A percentile compares a stretch with the other conserved stretches of the same genome.
phyloP scores from a whole-genome alignment of 2,329 filamentous ascomycete species.

The Venturia aucupariae region DNA sequence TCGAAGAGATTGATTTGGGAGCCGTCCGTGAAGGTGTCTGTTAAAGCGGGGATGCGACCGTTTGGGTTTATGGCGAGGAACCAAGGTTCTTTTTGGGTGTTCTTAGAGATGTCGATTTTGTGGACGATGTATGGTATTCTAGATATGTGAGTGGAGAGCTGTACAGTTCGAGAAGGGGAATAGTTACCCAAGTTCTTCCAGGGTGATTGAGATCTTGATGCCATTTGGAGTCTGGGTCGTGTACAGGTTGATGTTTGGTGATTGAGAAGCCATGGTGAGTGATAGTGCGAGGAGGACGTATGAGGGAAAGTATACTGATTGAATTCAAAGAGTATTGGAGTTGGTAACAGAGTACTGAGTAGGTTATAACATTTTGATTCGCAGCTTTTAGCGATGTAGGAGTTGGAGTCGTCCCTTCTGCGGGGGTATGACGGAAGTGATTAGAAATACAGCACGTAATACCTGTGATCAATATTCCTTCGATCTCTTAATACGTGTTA shows the following conservation, averaged over 20 bases:
- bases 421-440: constrained; percentile 3
- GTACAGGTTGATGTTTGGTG: constrained; percentile 68
- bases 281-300: neutral
- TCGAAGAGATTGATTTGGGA: constrained; percentile 48
- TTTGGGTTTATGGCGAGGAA: constrained; percentile 35
- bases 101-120: constrained; percentile 48
- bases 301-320: too few species aligned
- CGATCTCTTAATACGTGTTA: neutral
- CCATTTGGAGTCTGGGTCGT: constrained; percentile 51
- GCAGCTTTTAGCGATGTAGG: neutral
- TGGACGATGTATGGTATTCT: constrained; percentile 35
- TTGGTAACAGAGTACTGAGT: too few species aligned
- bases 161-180: constrained; percentile 59
- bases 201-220: constrained; percentile 36
- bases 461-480: neutral
- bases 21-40: constrained; percentile 46
- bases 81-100: constrained; percentile 27
- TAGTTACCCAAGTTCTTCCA: constrained; percentile 52
- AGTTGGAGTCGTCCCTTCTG: neutral
- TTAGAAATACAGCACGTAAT: constrained; percentile 8
- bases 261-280: constrained; percentile 12
- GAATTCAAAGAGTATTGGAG: too few species aligned
- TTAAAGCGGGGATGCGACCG: constrained; percentile 35
- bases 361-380: too few species aligned
- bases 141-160: constrained; percentile 39